Evolutionary conservation across 345 rosid species (phyloP).

Genomic region (Salix dunnii): DNA sequence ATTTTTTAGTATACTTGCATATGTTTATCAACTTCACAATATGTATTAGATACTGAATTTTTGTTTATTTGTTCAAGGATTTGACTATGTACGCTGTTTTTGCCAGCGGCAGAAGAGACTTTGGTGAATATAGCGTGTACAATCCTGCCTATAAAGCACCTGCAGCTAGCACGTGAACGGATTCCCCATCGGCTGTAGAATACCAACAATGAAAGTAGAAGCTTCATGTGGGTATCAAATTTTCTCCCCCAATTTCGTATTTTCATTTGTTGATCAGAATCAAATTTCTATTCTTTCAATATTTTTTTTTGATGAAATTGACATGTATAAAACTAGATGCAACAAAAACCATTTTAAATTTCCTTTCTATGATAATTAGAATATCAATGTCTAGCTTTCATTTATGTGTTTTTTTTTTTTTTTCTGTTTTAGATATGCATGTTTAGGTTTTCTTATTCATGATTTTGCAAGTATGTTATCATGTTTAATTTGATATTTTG

Average conservation of each 20-base stretch:
- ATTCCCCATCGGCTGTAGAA: background rate
- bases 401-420: too few relatives aligned
- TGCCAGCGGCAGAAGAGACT: slow-evolving; percentile 85
- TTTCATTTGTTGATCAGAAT: background rate
- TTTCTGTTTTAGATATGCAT: too few relatives aligned
- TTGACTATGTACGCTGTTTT: slow-evolving; percentile 50
- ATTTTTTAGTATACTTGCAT: background rate
- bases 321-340: background rate
- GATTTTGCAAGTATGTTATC: too few relatives aligned
- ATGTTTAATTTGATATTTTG: too few relatives aligned
- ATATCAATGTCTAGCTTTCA: background rate
- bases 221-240: background rate
- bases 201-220: background rate
- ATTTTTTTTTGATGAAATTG: background rate
- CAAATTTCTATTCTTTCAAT: background rate
- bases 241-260: background rate
- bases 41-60: slow-evolving; percentile 18
- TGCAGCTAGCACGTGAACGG: background rate
- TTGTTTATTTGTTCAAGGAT: slow-evolving; percentile 37
- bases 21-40: background rate
- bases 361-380: background rate
- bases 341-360: background rate
- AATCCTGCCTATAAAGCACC: slow-evolving; percentile 51
- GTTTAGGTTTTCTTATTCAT: too few relatives aligned
- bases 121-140: slow-evolving; percentile 87